phyloP scores from a whole-genome alignment of 768 basidiomycete genomes.

The Russula virescens region DNA sequence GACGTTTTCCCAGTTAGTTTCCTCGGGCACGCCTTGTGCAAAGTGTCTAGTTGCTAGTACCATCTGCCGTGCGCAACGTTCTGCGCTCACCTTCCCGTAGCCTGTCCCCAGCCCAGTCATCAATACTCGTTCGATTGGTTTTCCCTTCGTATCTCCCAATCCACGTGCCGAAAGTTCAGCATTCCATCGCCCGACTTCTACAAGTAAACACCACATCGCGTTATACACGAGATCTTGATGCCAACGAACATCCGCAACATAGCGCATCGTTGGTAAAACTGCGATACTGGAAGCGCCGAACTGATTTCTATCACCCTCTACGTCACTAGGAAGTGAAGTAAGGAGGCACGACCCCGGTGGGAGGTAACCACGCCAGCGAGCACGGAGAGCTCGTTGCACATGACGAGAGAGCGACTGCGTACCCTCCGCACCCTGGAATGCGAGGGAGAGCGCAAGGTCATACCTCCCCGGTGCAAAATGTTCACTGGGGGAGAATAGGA shows the following conservation, averaged over 20 bases:
- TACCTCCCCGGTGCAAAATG: not conserved
- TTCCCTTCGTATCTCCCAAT: not conserved
- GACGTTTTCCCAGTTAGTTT: conserved; percentile 5
- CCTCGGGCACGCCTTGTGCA: conserved; percentile 2
- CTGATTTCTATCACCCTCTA: not conserved
- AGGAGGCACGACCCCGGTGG: conserved; percentile 18
- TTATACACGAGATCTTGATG: conserved; percentile 34
- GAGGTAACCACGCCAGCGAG: conserved; percentile 6
- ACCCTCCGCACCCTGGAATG: conserved; percentile 3
- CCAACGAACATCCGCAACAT: conserved; percentile 29
- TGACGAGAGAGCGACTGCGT: conserved; percentile 4
- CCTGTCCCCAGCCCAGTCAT: conserved; percentile 26
- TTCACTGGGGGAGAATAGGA: not conserved
- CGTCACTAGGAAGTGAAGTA: conserved; percentile 1
- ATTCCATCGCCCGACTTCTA: conserved; percentile 29
- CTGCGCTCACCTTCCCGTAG: conserved; percentile 3
- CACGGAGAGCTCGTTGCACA: conserved; percentile 9
- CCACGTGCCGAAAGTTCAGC: not conserved
- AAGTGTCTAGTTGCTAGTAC: conserved; percentile 17
- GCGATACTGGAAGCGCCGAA: conserved; percentile 28
- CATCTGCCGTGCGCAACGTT: conserved; percentile 18
- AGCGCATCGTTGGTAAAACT: conserved; percentile 33
- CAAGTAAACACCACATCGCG: conserved; percentile 31
- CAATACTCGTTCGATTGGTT: conserved; percentile 17
- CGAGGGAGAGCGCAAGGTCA: conserved; percentile 18